phyloP scores from a whole-genome alignment of 176 grass and related monocot genomes.

The Juncus inflexus region DNA sequence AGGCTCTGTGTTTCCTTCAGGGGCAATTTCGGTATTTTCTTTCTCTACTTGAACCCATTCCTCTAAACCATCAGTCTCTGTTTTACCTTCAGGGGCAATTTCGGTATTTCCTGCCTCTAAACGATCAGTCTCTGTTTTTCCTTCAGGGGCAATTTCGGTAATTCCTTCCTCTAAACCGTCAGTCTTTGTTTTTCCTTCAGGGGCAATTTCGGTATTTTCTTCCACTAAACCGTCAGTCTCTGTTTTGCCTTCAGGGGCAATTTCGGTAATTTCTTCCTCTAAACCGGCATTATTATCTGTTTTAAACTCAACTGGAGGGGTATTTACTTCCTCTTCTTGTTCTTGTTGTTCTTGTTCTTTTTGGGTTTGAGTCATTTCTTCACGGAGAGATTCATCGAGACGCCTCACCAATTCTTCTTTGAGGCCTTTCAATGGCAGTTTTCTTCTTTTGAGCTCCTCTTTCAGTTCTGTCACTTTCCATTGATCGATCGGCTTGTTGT shows the following conservation, averaged over 20 bases:
- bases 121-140: not conserved
- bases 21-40: constrained; percentile 11
- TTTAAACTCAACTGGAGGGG: constrained; percentile 12
- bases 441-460: constrained; percentile 66
- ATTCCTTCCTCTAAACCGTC: not conserved
- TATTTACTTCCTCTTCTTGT: constrained; percentile 12
- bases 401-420: constrained; percentile 76
- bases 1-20: constrained; percentile 5
- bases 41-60: too few relatives aligned
- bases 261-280: constrained; percentile 6
- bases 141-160: not conserved
- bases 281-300: constrained; percentile 2
- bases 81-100: not conserved
- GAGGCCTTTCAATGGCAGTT: constrained; percentile 48
- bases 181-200: not conserved
- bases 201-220: not conserved
- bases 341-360: constrained; percentile 22
- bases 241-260: not conserved
- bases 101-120: constrained; percentile 11
- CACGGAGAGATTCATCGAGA: constrained; percentile 48
- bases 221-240: not conserved
- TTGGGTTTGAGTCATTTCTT: constrained; percentile 20
- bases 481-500: constrained; percentile 69
- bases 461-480: constrained; percentile 76
- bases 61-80: constrained; percentile 5